phyloP scores from a whole-genome alignment of 1,139 yeast genomes.

The Sugiyamaella xylanicola region DNA sequence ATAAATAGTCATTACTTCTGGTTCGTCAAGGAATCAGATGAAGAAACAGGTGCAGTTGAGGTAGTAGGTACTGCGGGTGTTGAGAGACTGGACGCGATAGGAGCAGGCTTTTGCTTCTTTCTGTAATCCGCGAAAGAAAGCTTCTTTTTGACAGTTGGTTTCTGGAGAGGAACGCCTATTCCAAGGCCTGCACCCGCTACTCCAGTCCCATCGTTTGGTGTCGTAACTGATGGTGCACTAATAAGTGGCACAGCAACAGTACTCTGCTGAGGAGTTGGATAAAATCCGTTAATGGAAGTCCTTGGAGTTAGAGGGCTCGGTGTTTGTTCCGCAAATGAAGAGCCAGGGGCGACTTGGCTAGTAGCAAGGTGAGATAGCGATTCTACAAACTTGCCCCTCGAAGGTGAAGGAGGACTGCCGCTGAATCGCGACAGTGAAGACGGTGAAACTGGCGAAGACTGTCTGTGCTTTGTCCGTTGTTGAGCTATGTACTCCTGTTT shows the following conservation, averaged over 20 bases:
- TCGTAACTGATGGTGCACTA: constrained; percentile 11
- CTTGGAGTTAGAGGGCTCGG: constrained; percentile 16
- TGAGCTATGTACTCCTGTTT: constrained; percentile 19
- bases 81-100: constrained; percentile 7
- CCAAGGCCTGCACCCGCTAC: constrained; percentile 20
- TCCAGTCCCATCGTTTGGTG: constrained; percentile 22
- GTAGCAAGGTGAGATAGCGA: constrained; percentile 8
- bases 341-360: neutral
- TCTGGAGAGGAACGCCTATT: constrained; percentile 15
- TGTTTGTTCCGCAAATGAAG: constrained; percentile 1
- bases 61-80: neutral
- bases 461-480: constrained; percentile 13
- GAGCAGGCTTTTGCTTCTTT: constrained; percentile 53
- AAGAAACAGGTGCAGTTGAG: neutral
- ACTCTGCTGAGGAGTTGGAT: neutral
- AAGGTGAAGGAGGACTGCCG: constrained; percentile 16
- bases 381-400: constrained; percentile 7
- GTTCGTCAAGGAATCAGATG: neutral
- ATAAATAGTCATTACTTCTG: constrained; percentile 16
- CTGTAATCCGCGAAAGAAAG: constrained; percentile 82
- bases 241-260: neutral
- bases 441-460: constrained; percentile 13
- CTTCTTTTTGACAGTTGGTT: constrained; percentile 54
- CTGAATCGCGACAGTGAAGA: neutral
- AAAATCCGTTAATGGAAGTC: neutral